Conservation (phyloP, 2,329 filamentous ascomycete genomes). For the Chrysoporthe austroafricana region DNA sequence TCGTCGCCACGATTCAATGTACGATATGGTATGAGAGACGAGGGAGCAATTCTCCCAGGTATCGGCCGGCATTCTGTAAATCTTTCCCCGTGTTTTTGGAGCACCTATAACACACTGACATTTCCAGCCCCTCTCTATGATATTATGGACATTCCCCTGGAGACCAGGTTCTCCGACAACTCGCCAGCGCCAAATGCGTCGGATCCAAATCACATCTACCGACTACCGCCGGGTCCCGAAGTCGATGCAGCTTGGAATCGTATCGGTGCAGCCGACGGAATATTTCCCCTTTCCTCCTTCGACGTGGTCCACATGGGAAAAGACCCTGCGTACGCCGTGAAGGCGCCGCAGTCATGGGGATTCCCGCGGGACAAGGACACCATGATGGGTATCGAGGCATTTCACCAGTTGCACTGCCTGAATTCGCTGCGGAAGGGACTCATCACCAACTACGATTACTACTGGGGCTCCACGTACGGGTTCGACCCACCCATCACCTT, state of each 20-base stretch:
- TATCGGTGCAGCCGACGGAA: conserved; percentile 3
- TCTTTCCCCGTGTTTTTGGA: not conserved
- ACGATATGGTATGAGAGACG: conserved; percentile 12
- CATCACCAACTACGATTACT: conserved; percentile 16
- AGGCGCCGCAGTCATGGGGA: not conserved
- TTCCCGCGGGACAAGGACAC: conserved; percentile 1
- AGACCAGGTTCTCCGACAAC: conserved; percentile 1
- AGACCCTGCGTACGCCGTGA: conserved; percentile 6
- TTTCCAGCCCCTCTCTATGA: conserved; percentile 3
- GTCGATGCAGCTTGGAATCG: conserved; percentile 10
- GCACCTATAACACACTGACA: not conserved
- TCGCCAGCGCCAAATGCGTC: conserved; percentile 4
- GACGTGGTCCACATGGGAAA: conserved; percentile 5
- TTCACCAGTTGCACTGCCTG: conserved; percentile 24
- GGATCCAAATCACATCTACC: conserved; percentile 6
- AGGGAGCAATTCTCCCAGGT: conserved; percentile 5
- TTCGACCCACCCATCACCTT: conserved; percentile 17
- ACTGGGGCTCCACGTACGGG: conserved; percentile 9
- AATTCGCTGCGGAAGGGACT: conserved; percentile 19
- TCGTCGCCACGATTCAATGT: not conserved
- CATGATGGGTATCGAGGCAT: conserved; percentile 21
- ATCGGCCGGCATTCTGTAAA: not conserved
- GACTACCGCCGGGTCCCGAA: conserved; percentile 8
- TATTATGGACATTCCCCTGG: conserved; percentile 4
- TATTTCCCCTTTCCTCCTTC: not conserved